A percentile compares a stretch with the other conserved stretches of the same genome.
Conservation (phyloP, 257 asterid species). For the Lavandula angustifolia region DNA sequence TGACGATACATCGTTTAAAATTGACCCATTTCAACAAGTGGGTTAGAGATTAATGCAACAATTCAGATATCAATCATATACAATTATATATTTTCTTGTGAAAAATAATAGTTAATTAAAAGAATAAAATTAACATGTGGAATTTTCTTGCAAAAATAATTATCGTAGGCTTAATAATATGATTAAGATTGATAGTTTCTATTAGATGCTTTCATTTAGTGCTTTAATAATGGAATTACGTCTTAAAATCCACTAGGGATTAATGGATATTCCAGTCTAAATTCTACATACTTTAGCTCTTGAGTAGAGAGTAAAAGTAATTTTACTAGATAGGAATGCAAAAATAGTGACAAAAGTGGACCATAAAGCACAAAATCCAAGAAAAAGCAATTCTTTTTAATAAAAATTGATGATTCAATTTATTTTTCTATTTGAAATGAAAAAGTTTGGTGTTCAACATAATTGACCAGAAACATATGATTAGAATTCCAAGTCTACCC, state of each 20-base stretch:
- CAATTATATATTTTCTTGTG: neutral
- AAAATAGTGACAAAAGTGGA: conserved; percentile 7
- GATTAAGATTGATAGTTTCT: neutral
- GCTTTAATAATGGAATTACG: neutral
- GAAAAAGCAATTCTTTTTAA: neutral
- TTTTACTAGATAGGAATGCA: neutral
- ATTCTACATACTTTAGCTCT: neutral
- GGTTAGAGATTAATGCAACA: neutral
- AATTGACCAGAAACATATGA: conserved; percentile 3
- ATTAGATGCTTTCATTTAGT: neutral
- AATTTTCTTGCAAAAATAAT: too few relatives aligned
- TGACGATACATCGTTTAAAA: neutral
- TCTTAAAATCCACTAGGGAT: neutral
- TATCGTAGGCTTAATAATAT: too few relatives aligned
- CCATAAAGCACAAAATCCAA: neutral
- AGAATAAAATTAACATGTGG: too few relatives aligned
- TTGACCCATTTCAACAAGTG: neutral
- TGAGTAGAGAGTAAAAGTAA: neutral
- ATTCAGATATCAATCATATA: neutral
- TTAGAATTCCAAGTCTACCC: neutral
- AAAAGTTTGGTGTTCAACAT: conserved; percentile 18
- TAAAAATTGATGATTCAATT: neutral
- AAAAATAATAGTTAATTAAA: too few relatives aligned
- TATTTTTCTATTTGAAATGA: neutral
- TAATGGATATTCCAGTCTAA: neutral